Evolutionary conservation across 140 eudicot genomes (phyloP).

Genomic region (Ambrosia hybrid): DNA sequence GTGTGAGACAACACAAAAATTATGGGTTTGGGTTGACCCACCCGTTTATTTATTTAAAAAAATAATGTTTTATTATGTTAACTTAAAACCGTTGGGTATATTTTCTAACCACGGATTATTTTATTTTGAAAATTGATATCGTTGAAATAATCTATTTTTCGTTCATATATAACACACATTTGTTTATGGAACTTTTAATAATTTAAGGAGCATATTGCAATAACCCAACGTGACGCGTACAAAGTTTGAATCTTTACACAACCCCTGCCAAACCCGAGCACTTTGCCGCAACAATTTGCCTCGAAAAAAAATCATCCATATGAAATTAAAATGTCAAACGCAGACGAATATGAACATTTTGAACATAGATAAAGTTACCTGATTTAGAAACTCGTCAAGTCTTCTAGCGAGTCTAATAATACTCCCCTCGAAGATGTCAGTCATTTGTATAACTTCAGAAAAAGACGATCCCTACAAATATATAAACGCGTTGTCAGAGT

Average conservation of each 20-base stretch:
- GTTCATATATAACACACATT: background rate
- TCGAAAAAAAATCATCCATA: background rate
- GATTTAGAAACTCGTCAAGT: constrained; percentile 16
- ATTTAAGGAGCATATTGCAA: background rate
- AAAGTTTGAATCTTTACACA: background rate
- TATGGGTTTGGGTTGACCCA: too few species aligned
- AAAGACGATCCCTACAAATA: constrained; percentile 5
- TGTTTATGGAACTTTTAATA: background rate
- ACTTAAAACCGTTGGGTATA: background rate
- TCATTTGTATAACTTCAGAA: constrained; percentile 20
- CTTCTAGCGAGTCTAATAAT: constrained; percentile 18
- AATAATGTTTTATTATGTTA: background rate
- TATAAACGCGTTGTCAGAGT: background rate
- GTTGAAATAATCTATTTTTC: background rate
- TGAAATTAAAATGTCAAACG: background rate
- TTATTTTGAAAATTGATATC: background rate
- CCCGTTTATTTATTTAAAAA: too few species aligned
- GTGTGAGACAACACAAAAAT: background rate
- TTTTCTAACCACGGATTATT: too few species aligned
- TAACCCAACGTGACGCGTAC: too few species aligned
- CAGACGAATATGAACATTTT: background rate
- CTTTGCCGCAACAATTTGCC: too few species aligned
- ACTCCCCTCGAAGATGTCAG: constrained; percentile 17
- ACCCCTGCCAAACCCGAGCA: background rate
- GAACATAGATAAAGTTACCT: background rate